These are phyloP conservation scores for Gnomoniopsis smithogilvyi DNA, from an alignment of 2,329 filamentous ascomycete species.

Conservation along the genomic window DNA sequence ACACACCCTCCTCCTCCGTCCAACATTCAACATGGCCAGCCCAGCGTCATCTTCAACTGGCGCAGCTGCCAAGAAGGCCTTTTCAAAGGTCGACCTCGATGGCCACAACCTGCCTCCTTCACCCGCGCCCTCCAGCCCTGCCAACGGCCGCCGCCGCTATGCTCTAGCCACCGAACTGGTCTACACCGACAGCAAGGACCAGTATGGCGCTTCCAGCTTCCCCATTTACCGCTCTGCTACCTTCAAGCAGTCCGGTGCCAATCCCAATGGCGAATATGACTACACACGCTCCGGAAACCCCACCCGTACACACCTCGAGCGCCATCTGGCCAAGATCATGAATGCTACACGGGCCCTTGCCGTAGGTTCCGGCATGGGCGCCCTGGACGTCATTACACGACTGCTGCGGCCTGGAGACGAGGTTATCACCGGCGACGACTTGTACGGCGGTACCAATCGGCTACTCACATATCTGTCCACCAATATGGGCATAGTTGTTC, in stretches of 20 bases:
- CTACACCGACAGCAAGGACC: constrained; percentile 92
- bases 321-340: constrained; percentile 99
- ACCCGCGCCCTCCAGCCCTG: constrained; percentile 86
- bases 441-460: constrained; percentile 94
- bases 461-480: constrained; percentile 87
- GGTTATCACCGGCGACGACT: constrained; percentile 93
- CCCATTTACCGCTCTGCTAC: constrained; percentile 98
- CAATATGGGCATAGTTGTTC: constrained; percentile 87
- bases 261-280: constrained; percentile 87
- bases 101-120: constrained; percentile 86
- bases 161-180: constrained; percentile 94
- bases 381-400: constrained; percentile 91
- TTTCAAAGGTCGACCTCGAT: constrained; percentile 69
- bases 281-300: constrained; percentile 98
- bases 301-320: constrained; percentile 91
- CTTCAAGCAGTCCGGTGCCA: constrained; percentile 87
- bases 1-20: neutral
- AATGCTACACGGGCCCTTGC: constrained; percentile 86
- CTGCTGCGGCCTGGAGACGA: constrained; percentile 90
- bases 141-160: constrained; percentile 77
- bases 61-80: constrained; percentile 34
- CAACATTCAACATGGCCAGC: constrained; percentile 8
- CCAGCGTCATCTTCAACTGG: constrained; percentile 4
- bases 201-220: constrained; percentile 94
- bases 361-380: constrained; percentile 96